Base-by-base conservation (phyloP, 495 filamentous ascomycete genomes). In the Hypomontagnella submonticulosa region DNA sequence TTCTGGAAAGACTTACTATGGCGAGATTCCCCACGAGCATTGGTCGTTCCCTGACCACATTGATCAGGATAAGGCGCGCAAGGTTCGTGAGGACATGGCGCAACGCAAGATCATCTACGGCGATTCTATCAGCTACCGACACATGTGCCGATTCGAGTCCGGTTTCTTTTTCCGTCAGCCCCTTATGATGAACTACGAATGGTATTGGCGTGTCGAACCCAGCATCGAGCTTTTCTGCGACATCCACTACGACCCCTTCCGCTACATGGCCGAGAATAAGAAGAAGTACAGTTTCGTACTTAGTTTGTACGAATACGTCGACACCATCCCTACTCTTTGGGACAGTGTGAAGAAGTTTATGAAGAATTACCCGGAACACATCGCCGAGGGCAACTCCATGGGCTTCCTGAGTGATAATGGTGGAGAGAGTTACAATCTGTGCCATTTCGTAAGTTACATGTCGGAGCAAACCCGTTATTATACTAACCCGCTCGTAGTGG, bases 311-410 rank as follows among this genome's bases (percentile, higher is more conserved):
- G 95, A 99, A 77, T 99, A 98, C 76, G 84, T 88, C 27, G 96
- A 96, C 73, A 99, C 95, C 0, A 98, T 99, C 65, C 92, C 92
- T 10, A 97, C 93, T 0, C 85, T 99, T 5, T 99, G 95, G 95
- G 89, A 96, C 61, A 93, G 89, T 70, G 87, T 88, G 61, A 94
- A 94, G 84, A 90, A 89, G 61, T 99, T 97, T 79, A 96, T 95
- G 76, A 85, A 88, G 70, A 83, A 87, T 44, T 85, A 96, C 74
- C 96, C 95, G 0, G 89, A 98, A 77, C 91, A 99, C 71, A 86
- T 99, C 66, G 86, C 83, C 12, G 79, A 90, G 61, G 88, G 83
- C 63, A 99, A 99, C 78, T 89, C 90, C 4, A 91, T 99, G 89
- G 85, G 79, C 2, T 98, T 96, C 77, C 76, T 99, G 61, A 96